Evolutionary conservation across 2,329 filamentous ascomycete genomes (phyloP).

Genomic region (Fusarium austroafricanum): DNA sequence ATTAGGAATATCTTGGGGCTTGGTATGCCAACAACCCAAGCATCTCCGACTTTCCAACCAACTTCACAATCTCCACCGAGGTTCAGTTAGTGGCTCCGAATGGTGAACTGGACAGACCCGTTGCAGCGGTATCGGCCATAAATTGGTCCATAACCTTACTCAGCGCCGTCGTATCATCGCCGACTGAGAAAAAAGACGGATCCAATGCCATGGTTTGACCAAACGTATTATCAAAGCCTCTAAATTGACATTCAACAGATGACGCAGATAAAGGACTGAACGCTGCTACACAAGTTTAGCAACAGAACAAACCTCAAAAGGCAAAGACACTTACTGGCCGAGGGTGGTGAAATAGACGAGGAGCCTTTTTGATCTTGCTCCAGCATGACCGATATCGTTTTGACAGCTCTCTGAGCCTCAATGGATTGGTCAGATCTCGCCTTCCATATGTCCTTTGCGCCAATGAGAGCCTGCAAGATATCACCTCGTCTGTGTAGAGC

Average conservation of each 20-base stretch:
- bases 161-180: constrained; percentile 10
- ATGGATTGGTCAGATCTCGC: constrained; percentile 1
- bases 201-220: constrained; percentile 29
- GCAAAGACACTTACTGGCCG: neutral
- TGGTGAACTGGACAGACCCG: neutral
- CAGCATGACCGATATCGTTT: constrained; percentile 14
- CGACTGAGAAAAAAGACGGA: constrained; percentile 12
- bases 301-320: neutral
- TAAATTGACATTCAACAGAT: neutral
- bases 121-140: constrained; percentile 4
- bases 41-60: neutral
- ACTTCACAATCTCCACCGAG: too few relatives aligned
- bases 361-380: neutral
- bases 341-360: neutral
- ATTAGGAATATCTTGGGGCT: neutral
- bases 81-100: neutral
- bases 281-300: neutral
- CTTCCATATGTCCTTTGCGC: constrained; percentile 6
- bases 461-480: constrained; percentile 9
- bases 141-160: constrained; percentile 15
- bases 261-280: neutral
- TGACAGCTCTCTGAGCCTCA: constrained; percentile 14
- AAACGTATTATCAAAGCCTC: constrained; percentile 15
- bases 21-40: neutral
- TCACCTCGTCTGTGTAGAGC: neutral